Base-by-base conservation (phyloP, 805 yeast species). In the Schwanniomyces polymorphus region DNA sequence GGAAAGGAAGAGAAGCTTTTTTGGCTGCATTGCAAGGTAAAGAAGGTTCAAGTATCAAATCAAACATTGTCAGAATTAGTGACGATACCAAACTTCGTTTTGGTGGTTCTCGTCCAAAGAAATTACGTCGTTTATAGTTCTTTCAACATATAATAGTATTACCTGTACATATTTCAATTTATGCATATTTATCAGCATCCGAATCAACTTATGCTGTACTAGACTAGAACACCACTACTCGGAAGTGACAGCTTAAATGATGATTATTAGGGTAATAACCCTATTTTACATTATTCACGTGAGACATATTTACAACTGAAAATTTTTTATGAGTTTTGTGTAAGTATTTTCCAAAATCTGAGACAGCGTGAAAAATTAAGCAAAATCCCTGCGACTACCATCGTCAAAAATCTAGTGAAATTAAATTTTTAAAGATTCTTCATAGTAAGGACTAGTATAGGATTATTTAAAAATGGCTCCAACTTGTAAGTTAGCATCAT, bases 91-190 rank as follows among this genome's bases (percentile, higher is more conserved):
- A 80, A 48, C 77, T 92, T 74, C 86, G 88, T 68, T 89, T 89
- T 60, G 99, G 99, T 76, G 98, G 98, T 76, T 85, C 81, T 41
- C 82, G 94, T 59, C 77, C 96, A 17, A 95, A 92, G 68, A 82
- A 84, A 64, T 76, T 76, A 48, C 86, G 97, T 75, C 84, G 95
- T 72, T 73, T 86, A 60, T 83, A 71, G 28, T 14, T 38, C 31
- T 38, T 14, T 12, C 25, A 21, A 37, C 27, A 37, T 37, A 37
- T 12, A 37, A 18, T 21, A 21, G 27, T 21, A 37, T 37, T 8
- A 37, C 27, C 39, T 37, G 39, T 37, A 37, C 27, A 37, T 37
- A 37, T 21, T 37, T 37, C 16, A 37, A 37, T 37, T 23, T 18
- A 37, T n/a, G 39, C 39, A 37, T 37, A 14, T 18, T 37, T 21